These are phyloP conservation scores for Dendrostoma leiphaemia DNA, from an alignment of 2,329 filamentous ascomycete genomes.

Conservation along the genomic window DNA sequence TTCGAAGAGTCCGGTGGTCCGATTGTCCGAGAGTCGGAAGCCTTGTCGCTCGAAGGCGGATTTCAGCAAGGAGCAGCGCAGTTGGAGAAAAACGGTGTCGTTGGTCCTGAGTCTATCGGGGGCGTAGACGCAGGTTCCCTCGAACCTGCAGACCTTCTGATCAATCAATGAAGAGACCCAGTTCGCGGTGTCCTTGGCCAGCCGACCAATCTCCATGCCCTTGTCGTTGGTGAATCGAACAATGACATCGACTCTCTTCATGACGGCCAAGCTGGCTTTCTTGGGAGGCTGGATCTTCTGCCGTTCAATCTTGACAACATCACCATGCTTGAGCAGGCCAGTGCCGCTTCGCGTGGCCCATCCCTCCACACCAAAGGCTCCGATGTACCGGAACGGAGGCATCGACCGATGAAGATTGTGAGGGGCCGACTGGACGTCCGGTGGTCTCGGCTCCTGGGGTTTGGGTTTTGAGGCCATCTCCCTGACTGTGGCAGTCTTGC, in stretches of 20 bases:
- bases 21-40: slow-evolving; percentile 66
- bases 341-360: slow-evolving; percentile 88
- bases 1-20: slow-evolving; percentile 73
- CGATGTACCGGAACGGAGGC: slow-evolving; percentile 67
- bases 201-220: slow-evolving; percentile 80
- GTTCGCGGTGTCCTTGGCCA: slow-evolving; percentile 81
- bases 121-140: slow-evolving; percentile 84
- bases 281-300: slow-evolving; percentile 67
- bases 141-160: slow-evolving; percentile 82
- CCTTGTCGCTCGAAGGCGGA: slow-evolving; percentile 68
- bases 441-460: slow-evolving; percentile 4
- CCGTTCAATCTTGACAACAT: slow-evolving; percentile 82
- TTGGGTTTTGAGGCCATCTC: slow-evolving; percentile 14
- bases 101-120: slow-evolving; percentile 84
- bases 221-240: slow-evolving; percentile 82
- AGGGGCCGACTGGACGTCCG: neutral
- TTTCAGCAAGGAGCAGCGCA: slow-evolving; percentile 73
- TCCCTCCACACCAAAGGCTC: slow-evolving; percentile 85
- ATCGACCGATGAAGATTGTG: slow-evolving; percentile 25
- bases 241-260: slow-evolving; percentile 76
- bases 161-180: slow-evolving; percentile 95
- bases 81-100: slow-evolving; percentile 89
- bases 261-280: slow-evolving; percentile 35
- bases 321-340: slow-evolving; percentile 74
- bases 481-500: neutral